phyloP scores from a whole-genome alignment of 768 basidiomycete species.

The Gautieria morchelliformis region DNA sequence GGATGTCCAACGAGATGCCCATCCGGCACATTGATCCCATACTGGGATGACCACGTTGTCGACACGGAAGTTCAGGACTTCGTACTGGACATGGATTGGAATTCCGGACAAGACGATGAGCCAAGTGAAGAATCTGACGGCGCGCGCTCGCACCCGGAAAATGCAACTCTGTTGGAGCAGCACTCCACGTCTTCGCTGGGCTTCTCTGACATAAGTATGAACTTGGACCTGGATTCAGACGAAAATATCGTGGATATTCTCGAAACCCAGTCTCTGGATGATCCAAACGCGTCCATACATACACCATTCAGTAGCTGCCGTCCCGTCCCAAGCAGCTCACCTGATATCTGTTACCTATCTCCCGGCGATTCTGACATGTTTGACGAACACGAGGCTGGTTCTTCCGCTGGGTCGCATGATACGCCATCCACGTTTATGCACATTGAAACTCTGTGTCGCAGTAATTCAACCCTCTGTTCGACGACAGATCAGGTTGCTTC shows the following conservation, averaged over 20 bases:
- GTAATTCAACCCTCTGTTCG: not conserved
- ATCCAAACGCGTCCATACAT: not conserved
- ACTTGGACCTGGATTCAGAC: not conserved
- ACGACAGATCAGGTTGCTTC: not conserved
- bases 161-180: not conserved
- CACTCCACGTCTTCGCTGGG: not conserved
- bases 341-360: not conserved
- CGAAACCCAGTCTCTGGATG: not conserved
- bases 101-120: not conserved
- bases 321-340: not conserved
- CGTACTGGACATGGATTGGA: not conserved
- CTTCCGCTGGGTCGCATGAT: not conserved
- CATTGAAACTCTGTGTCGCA: not conserved
- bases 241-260: not conserved
- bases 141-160: not conserved
- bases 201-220: not conserved
- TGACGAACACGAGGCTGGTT: not conserved
- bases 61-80: not conserved
- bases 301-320: not conserved
- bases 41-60: not conserved
- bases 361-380: not conserved
- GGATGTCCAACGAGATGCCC: not conserved
- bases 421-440: not conserved
- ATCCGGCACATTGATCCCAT: not conserved
- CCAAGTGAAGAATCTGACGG: not conserved